Evolutionary conservation across 345 rosid genomes (phyloP), one percentile per base, ranked within the genome.

Genomic region (Trapa incisa): DNA sequence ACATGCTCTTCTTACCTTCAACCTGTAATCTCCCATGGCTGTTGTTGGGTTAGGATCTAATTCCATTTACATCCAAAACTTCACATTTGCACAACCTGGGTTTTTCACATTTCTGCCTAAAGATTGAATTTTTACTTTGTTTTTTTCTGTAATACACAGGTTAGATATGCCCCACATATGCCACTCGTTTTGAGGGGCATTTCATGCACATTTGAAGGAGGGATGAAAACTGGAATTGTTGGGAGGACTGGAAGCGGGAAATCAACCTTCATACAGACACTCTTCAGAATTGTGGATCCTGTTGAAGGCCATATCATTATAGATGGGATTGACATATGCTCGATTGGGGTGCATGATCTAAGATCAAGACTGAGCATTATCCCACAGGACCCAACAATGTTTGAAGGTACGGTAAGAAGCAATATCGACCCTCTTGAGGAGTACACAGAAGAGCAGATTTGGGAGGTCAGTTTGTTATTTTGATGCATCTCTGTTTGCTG

Each of bases 321-420:
- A 41, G 97, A 90, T 69, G 86, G 82, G 71, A 75, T 90, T 48
- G 62, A 87, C 63, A 90, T 90, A 56, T 80, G 80, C 74, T 79
- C 77, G 17, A 82, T 90, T 64, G 97, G 96, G 69, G 73, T 90
- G 74, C 94, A 90, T 70, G 97, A 93, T 79, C 80, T 90, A 76
- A 81, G 97, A 72, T 82, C 84, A 61, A 84, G 84, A 64, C 82
- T 90, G 11, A 86, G 96, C 80, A 90, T 93, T 47, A 90, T 93
- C 76, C 97, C 97, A 38, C 98, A 90, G 68, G 98, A 90, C 73
- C 98, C 97, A 47, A 88, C 92, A 67, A 88, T 90, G 98, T 93
- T 93, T 76, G 94, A 90, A 77, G 98, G 97, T 61, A 87, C 94
- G 1, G 76, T 90, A 35, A 65, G 97, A 70, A 88, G 87, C 75